Percentiles rank a stretch among this genome's conserved stretches.
Conservation (phyloP, 257 asterid genomes). For the Lantana camara region DNA sequence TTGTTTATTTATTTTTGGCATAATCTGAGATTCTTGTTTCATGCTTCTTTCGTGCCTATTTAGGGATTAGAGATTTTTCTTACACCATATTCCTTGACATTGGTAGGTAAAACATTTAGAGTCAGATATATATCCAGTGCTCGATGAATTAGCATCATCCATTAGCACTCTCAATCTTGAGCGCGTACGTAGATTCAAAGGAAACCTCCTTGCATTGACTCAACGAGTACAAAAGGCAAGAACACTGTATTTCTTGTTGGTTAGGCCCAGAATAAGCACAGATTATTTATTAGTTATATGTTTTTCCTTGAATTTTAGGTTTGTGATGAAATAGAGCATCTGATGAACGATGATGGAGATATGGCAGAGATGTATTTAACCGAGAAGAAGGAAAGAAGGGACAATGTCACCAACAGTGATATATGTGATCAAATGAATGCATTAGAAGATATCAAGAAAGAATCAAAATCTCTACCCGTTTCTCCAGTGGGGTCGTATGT, state of each 20-base stretch:
- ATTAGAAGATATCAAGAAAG: conserved; percentile 37
- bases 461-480: conserved; percentile 74
- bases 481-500: conserved; percentile 79
- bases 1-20: conserved; percentile 23
- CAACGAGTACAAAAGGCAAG: conserved; percentile 94
- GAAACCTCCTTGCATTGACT: conserved; percentile 90
- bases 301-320: conserved; percentile 52
- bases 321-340: conserved; percentile 93
- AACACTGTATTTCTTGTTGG: neutral
- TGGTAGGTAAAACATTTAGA: conserved; percentile 89
- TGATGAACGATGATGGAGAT: conserved; percentile 98
- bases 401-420: conserved; percentile 49
- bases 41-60: neutral
- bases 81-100: conserved; percentile 34
- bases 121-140: conserved; percentile 86
- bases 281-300: conserved; percentile 10
- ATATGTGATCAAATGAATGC: conserved; percentile 43
- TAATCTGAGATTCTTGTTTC: neutral
- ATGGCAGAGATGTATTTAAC: conserved; percentile 99
- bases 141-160: conserved; percentile 86
- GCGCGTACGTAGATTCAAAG: conserved; percentile 97
- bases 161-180: conserved; percentile 92
- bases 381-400: conserved; percentile 86
- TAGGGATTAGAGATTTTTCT: conserved; percentile 9
- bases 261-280: conserved; percentile 18